phyloP scores from a whole-genome alignment of 2,329 filamentous ascomycete species.

The Aureobasidium sp. region DNA sequence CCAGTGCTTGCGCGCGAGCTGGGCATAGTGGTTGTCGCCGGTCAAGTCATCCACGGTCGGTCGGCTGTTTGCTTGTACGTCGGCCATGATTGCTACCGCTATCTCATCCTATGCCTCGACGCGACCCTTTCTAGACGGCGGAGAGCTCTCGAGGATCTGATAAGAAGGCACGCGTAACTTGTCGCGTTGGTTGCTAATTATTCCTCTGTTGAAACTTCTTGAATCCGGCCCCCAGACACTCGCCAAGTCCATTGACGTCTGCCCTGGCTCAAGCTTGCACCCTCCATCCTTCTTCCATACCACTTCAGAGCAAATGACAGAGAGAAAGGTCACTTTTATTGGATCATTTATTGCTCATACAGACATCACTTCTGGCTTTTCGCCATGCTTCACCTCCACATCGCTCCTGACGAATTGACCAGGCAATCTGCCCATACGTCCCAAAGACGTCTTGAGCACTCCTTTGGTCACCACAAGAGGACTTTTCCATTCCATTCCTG shows the following conservation, averaged over 20 bases:
- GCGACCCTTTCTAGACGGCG: conserved; percentile 5
- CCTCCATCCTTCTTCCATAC: neutral
- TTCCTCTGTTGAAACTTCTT: conserved; percentile 12
- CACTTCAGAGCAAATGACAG: no score
- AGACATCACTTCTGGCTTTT: neutral
- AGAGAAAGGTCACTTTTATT: no score
- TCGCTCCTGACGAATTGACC: neutral
- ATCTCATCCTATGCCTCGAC: conserved; percentile 10
- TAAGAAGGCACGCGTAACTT: neutral
- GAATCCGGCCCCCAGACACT: neutral
- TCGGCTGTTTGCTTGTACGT: conserved; percentile 35
- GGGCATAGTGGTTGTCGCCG: conserved; percentile 57
- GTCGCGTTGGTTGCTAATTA: conserved; percentile 4
- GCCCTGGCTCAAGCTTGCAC: neutral
- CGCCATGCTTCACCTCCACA: neutral
- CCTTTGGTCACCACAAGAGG: conserved; percentile 32
- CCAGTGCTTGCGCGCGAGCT: conserved; percentile 81
- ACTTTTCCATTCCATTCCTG: conserved; percentile 23
- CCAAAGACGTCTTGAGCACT: conserved; percentile 28
- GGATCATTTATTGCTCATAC: neutral
- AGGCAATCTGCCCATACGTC: conserved; percentile 24
- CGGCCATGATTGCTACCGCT: conserved; percentile 10
- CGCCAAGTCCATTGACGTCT: conserved; percentile 8
- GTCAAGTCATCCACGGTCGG: conserved; percentile 63
- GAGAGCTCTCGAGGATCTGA: neutral